These are phyloP conservation scores for Penicillium chermesinum DNA, from an alignment of 495 filamentous ascomycete species.

Conservation along the genomic window DNA sequence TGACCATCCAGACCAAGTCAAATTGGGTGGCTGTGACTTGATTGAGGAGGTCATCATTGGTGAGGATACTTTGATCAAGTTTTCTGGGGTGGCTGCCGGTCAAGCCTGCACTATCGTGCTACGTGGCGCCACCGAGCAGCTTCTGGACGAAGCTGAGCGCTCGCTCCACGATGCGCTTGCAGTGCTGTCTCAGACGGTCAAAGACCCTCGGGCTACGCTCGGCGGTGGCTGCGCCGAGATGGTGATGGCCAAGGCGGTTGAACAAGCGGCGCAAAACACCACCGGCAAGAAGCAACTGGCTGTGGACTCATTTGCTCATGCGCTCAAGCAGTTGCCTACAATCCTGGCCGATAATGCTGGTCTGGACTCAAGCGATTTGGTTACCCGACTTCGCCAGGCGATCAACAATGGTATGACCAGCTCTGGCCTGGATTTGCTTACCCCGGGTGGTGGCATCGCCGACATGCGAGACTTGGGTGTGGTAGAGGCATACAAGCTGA, in stretches of 20 bases:
- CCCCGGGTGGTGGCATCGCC: conserved; percentile 85
- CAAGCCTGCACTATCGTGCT: conserved; percentile 96
- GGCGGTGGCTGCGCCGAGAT: conserved; percentile 97
- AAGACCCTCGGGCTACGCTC: conserved; percentile 87
- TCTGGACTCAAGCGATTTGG: conserved; percentile 88
- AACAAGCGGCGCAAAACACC: conserved; percentile 87
- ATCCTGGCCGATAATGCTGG: conserved; percentile 97
- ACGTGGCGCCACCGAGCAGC: conserved; percentile 91
- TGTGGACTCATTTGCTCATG: conserved; percentile 81
- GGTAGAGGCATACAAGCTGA: conserved; percentile 98
- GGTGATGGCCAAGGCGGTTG: conserved; percentile 97
- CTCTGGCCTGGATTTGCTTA: conserved; percentile 83
- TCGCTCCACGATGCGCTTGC: conserved; percentile 94
- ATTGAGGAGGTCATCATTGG: conserved; percentile 98
- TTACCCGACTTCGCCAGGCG: conserved; percentile 83
- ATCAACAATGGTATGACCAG: conserved; percentile 91
- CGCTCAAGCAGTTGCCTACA: conserved; percentile 87
- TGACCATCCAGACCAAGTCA: conserved; percentile 94
- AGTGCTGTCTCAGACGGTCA: conserved; percentile 94
- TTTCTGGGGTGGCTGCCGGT: conserved; percentile 92
- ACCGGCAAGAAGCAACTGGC: conserved; percentile 95
- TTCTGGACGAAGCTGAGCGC: conserved; percentile 94
- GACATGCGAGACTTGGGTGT: conserved; percentile 96
- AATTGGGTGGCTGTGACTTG: conserved; percentile 89
- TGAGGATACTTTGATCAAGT: conserved; percentile 94